These are phyloP conservation scores for Avena eriantha DNA, from an alignment of 176 grass and related monocot species.

Conservation along the genomic window DNA sequence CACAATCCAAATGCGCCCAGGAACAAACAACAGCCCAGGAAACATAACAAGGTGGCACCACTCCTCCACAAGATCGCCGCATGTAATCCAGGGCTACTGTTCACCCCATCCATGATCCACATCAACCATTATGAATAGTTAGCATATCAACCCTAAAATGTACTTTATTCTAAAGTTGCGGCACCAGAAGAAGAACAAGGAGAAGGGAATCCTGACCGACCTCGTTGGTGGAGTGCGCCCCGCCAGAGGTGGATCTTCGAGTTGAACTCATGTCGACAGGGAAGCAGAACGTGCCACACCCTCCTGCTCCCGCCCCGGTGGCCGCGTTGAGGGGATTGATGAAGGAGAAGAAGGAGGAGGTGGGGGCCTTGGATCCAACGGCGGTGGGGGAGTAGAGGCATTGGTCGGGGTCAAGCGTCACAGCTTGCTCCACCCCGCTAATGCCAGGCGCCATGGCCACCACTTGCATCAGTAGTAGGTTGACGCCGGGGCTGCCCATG, in stretches of 20 bases:
- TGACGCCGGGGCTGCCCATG: too few relatives aligned
- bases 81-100: too few relatives aligned
- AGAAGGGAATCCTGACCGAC: constrained; percentile 28
- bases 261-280: constrained; percentile 85
- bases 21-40: too few relatives aligned
- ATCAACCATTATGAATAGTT: too few relatives aligned
- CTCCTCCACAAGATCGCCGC: too few relatives aligned
- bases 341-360: constrained; percentile 56
- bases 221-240: constrained; percentile 91
- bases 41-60: too few relatives aligned
- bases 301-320: constrained; percentile 26
- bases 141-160: too few relatives aligned
- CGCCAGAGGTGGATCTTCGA: constrained; percentile 87
- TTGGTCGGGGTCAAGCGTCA: constrained; percentile 79
- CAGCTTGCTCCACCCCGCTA: constrained; percentile 63
- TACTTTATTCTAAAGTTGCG: too few relatives aligned
- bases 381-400: constrained; percentile 26
- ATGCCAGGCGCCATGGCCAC: constrained; percentile 35
- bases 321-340: constrained; percentile 63
- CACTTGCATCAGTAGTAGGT: too few relatives aligned
- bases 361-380: constrained; percentile 9
- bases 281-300: constrained; percentile 58
- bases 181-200: too few relatives aligned
- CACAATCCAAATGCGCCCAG: too few relatives aligned
- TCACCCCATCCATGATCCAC: too few relatives aligned